These are phyloP conservation scores for Teratosphaeria gauchensis DNA, from an alignment of 2,329 filamentous ascomycete species.

Conservation along the genomic window DNA sequence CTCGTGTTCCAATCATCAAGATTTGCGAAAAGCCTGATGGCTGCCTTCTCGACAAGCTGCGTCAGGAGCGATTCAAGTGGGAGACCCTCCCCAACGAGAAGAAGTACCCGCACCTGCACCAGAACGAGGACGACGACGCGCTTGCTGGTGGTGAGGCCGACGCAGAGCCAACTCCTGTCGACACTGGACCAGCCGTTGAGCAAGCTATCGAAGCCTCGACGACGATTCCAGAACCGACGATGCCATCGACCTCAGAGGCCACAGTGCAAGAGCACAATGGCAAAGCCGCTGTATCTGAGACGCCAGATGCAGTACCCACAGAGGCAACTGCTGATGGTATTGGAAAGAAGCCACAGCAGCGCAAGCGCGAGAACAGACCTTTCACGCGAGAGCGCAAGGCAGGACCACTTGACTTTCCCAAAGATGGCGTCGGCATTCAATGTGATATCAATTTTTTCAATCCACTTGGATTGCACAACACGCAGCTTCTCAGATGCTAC, in stretches of 20 bases:
- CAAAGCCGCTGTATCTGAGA: background rate
- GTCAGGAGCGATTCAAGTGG: slow-evolving; percentile 61
- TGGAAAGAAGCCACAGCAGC: background rate
- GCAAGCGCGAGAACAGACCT: slow-evolving; percentile 9
- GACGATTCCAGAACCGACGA: background rate
- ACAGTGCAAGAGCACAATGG: background rate
- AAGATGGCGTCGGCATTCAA: slow-evolving; percentile 67
- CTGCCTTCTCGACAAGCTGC: slow-evolving; percentile 50
- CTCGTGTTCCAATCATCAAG: slow-evolving; percentile 79
- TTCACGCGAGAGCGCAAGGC: slow-evolving; percentile 39
- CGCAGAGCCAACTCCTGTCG: background rate
- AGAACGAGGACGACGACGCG: slow-evolving; percentile 6
- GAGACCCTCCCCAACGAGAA: slow-evolving; percentile 46
- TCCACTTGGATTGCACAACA: slow-evolving; percentile 74
- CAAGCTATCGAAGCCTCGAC: background rate
- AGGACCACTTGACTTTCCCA: slow-evolving; percentile 63
- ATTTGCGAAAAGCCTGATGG: slow-evolving; percentile 63
- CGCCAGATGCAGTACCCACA: background rate
- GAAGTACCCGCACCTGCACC: slow-evolving; percentile 30
- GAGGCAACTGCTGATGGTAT: background rate
- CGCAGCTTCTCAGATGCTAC: slow-evolving; percentile 72
- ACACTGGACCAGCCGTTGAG: background rate
- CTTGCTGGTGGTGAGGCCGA: background rate
- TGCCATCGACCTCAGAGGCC: background rate
- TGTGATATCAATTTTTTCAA: slow-evolving; percentile 91